These are phyloP conservation scores for Hypomyces perniciosus DNA, from an alignment of 2,329 filamentous ascomycete genomes.

Conservation along the genomic window DNA sequence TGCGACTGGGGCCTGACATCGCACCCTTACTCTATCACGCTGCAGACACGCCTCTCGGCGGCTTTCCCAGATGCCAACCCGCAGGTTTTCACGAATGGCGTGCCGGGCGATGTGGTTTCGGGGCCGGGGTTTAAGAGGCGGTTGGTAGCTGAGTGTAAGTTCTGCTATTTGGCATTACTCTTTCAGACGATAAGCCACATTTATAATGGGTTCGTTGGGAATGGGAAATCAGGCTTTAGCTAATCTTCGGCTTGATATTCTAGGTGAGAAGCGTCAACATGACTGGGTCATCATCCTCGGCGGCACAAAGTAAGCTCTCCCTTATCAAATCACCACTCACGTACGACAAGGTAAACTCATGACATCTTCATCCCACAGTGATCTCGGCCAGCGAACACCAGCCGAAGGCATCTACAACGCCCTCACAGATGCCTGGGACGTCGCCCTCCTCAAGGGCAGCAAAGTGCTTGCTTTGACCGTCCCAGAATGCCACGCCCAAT, in stretches of 20 bases:
- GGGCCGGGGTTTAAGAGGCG: slow-evolving; percentile 26
- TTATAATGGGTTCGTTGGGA: too few relatives aligned
- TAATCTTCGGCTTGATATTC: neutral
- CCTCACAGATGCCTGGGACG: slow-evolving; percentile 45
- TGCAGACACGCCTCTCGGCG: slow-evolving; percentile 41
- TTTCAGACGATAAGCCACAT: too few relatives aligned
- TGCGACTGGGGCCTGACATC: slow-evolving; percentile 33
- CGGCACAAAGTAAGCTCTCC: slow-evolving; percentile 51
- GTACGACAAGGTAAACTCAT: neutral
- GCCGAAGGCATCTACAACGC: slow-evolving; percentile 40
- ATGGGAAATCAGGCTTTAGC: too few relatives aligned
- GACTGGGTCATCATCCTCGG: slow-evolving; percentile 60
- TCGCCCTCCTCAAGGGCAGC: slow-evolving; percentile 41
- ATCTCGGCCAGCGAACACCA: slow-evolving; percentile 39
- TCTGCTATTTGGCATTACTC: too few relatives aligned
- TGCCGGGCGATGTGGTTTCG: slow-evolving; percentile 45
- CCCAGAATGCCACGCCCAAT: slow-evolving; percentile 41
- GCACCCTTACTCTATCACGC: slow-evolving; percentile 48
- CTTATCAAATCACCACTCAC: neutral
- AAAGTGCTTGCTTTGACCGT: slow-evolving; percentile 60
- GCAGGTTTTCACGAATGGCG: slow-evolving; percentile 43
- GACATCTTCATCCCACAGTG: slow-evolving; percentile 28
- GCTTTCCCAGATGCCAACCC: slow-evolving; percentile 40
- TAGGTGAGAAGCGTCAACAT: slow-evolving; percentile 28
- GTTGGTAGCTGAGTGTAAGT: slow-evolving; percentile 32